Evolutionary conservation across 768 basidiomycete genomes (phyloP).

Genomic region (Trametes punicea): DNA sequence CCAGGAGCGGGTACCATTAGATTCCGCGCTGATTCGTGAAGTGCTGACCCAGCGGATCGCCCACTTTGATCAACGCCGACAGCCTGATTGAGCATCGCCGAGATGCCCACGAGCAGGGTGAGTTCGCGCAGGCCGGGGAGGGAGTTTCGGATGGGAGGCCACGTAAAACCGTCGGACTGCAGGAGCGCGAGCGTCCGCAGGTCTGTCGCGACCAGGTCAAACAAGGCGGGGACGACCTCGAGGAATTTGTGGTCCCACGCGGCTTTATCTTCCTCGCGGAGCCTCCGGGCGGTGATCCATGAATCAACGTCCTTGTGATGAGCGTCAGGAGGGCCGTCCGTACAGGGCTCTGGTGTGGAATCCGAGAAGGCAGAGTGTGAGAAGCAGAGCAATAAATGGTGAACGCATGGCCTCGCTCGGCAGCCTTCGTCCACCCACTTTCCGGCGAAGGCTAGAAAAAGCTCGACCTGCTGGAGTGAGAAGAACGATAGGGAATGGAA

Average conservation of each 20-base stretch:
- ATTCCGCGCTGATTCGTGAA: too few relatives aligned
- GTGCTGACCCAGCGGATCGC: neutral
- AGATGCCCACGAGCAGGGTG: constrained; percentile 14
- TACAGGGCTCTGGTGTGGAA: neutral
- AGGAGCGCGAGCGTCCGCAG: constrained; percentile 13
- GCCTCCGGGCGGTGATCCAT: constrained; percentile 8
- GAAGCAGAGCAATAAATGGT: constrained; percentile 15
- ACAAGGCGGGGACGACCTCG: constrained; percentile 4
- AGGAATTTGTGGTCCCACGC: constrained; percentile 11
- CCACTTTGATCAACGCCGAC: neutral
- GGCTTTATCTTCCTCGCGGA: constrained; percentile 15
- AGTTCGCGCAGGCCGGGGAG: constrained; percentile 17
- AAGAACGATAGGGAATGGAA: constrained; percentile 5
- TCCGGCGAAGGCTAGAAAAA: neutral
- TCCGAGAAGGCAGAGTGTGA: neutral
- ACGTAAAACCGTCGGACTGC: constrained; percentile 11
- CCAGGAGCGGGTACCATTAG: too few relatives aligned
- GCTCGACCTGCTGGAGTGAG: constrained; percentile 5
- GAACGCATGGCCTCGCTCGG: neutral
- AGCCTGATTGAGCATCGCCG: constrained; percentile 4
- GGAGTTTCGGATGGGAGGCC: constrained; percentile 1
- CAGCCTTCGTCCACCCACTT: neutral
- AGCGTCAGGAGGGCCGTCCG: neutral
- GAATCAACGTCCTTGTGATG: neutral
- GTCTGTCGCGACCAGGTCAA: constrained; percentile 7